These are phyloP conservation scores for Cyberlindnera mycetangii DNA, from an alignment of 805 yeast genomes.

Conservation along the genomic window DNA sequence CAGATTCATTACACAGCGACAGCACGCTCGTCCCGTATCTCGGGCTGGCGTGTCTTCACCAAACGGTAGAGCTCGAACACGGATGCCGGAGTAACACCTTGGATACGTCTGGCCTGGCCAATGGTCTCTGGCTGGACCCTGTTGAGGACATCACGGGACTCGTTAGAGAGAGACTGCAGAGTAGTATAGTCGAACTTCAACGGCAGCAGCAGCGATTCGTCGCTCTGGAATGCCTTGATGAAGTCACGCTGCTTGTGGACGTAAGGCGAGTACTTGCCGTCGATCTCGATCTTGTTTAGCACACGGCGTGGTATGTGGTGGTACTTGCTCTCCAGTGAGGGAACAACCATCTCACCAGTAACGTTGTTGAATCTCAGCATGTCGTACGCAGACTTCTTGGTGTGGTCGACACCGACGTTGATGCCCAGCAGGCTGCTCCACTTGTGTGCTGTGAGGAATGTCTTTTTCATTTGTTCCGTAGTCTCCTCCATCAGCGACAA, in stretches of 20 bases:
- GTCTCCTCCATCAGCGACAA: slow-evolving; percentile 41
- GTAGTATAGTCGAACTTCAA: slow-evolving; percentile 55
- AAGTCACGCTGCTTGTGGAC: slow-evolving; percentile 68
- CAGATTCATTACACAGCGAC: too few relatives aligned
- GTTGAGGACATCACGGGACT: slow-evolving; percentile 67
- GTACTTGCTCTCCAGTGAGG: slow-evolving; percentile 23
- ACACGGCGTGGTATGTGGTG: slow-evolving; percentile 42
- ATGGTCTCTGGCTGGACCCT: slow-evolving; percentile 81
- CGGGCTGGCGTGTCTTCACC: slow-evolving; percentile 30
- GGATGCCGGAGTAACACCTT: slow-evolving; percentile 95
- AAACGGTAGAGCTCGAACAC: slow-evolving; percentile 71
- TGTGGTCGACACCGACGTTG: slow-evolving; percentile 52
- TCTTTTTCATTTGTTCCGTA: slow-evolving; percentile 41
- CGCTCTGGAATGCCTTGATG: slow-evolving; percentile 76
- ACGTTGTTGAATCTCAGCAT: slow-evolving; percentile 56
- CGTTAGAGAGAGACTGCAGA: slow-evolving; percentile 67
- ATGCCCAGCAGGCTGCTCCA: slow-evolving; percentile 58
- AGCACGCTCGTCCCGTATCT: slow-evolving; percentile 22
- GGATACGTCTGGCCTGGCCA: slow-evolving; percentile 93
- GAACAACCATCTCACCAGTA: slow-evolving; percentile 12
- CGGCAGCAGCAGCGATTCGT: slow-evolving; percentile 77
- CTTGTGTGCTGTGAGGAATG: slow-evolving; percentile 48
- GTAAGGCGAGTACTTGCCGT: slow-evolving; percentile 81
- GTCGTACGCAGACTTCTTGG: slow-evolving; percentile 64
- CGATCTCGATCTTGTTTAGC: slow-evolving; percentile 62